A percentile compares a stretch with the other conserved stretches of the same genome.
Evolutionary conservation across 2,329 filamentous ascomycete genomes (phyloP).

Genomic region (Phialophora verrucosa): DNA sequence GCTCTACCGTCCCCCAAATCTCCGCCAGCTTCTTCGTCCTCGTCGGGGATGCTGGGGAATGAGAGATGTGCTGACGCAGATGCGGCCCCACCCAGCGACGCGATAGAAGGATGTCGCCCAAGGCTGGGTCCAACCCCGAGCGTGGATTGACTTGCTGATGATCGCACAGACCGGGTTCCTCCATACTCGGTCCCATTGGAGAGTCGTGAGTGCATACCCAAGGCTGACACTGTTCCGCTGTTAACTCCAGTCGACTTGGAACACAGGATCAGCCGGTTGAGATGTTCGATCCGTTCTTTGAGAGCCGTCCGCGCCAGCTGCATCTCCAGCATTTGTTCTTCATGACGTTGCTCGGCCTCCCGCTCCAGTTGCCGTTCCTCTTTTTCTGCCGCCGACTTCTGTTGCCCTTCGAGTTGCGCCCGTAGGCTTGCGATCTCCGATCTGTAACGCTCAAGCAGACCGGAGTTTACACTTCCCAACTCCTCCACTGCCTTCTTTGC

Average conservation of each 20-base stretch:
- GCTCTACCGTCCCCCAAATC: constrained; percentile 88
- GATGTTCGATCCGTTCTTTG: constrained; percentile 95
- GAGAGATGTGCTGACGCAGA: constrained; percentile 42
- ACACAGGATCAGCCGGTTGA: constrained; percentile 92
- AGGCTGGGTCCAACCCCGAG: constrained; percentile 57
- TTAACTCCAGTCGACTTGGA: constrained; percentile 97
- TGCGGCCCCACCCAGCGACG: constrained; percentile 60
- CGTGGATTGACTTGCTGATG: constrained; percentile 71
- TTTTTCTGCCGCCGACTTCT: constrained; percentile 68
- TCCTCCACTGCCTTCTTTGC: constrained; percentile 95
- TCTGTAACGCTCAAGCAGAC: constrained; percentile 85
- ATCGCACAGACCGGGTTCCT: constrained; percentile 63
- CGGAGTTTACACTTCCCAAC: constrained; percentile 66
- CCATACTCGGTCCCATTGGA: constrained; percentile 53
- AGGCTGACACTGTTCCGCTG: constrained; percentile 72
- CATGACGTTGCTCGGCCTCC: constrained; percentile 83
- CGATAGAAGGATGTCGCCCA: constrained; percentile 70
- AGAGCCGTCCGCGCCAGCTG: constrained; percentile 92
- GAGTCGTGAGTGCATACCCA: constrained; percentile 68
- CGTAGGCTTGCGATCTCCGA: constrained; percentile 87
- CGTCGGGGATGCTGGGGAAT: constrained; percentile 49
- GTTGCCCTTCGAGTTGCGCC: constrained; percentile 80
- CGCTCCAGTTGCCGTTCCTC: constrained; percentile 73
- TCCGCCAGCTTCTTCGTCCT: constrained; percentile 71
- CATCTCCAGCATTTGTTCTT: constrained; percentile 99